Evolutionary conservation across 202 grass and related monocot genomes (phyloP), one percentile per base, ranked within the genome.

Genomic region (Dendrocalamus latiflorus): DNA sequence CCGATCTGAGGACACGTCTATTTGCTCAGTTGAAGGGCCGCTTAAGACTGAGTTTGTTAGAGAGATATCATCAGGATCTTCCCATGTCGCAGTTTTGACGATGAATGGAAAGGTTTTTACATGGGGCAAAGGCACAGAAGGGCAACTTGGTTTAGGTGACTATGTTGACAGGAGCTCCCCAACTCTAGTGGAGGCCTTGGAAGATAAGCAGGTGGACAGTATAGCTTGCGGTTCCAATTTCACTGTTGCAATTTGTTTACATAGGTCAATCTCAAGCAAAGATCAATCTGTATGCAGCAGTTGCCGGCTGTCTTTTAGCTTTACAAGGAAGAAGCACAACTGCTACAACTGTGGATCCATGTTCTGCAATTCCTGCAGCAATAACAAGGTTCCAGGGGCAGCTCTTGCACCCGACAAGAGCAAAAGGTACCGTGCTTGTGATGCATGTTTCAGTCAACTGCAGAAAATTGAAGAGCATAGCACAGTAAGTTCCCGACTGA

Each of bases 61-160:
- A 85, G 91, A 96, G 76, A 91, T 96, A 83, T 88, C 93, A 64
- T 76, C 85, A 9, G 96, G 96, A 41, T 84, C 85, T 70, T 99
- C 84, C 62, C 96, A 99, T 60, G 63, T 92, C 14, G 83, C 89
- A 13, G 89, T 91, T 82, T 84, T 99, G 75, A 91, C 93, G 72
- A 92, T 87, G 71, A 94, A 84, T 2, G 91, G 91, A 61, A 99
- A 89, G 77, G 86, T 96, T 3, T 99, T 90, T 89, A 94, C 93
- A 47, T 99, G 96, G 96, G 96, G 96, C 62, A 94, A 79, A 85
- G 91, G 96, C 58, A 63, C 83, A 45, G 88, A 92, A 78, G 96
- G 96, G 36, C 96, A 99, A 75, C 85, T 99, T 89, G 96, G 96
- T 55, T 94, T 99, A 81, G 96, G 96, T 56, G 89, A 96, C 61